Percentiles rank a stretch among this genome's conserved stretches.
Evolutionary conservation across 2,329 filamentous ascomycete genomes (phyloP).

Genomic region (Beauveria australis): DNA sequence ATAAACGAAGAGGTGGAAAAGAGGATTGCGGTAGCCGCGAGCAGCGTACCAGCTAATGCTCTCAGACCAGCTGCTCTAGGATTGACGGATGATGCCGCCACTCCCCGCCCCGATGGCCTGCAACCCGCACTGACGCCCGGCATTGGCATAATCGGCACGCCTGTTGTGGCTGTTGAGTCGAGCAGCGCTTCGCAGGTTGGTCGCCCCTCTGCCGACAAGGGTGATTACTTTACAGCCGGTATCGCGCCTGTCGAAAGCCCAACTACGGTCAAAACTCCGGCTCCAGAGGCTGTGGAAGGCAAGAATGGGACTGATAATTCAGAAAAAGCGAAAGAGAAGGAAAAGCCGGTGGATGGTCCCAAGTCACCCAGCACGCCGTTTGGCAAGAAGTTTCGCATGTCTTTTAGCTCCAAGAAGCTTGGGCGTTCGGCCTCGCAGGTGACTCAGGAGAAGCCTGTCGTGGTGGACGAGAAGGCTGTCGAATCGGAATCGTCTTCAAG

Average conservation of each 20-base stretch:
- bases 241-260: conserved; percentile 40
- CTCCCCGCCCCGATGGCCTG: conserved; percentile 58
- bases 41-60: conserved; percentile 53
- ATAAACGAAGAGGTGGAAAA: conserved; percentile 57
- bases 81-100: conserved; percentile 30
- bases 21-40: conserved; percentile 43
- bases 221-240: conserved; percentile 71
- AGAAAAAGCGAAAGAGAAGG: conserved; percentile 39
- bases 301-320: conserved; percentile 39
- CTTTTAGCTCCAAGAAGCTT: conserved; percentile 78
- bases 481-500: conserved; percentile 55
- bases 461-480: conserved; percentile 69
- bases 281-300: conserved; percentile 41
- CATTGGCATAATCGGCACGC: conserved; percentile 69
- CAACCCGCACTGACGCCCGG: conserved; percentile 63
- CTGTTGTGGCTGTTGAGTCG: conserved; percentile 38
- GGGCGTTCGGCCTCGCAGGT: conserved; percentile 54
- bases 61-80: conserved; percentile 27
- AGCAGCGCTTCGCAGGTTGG: conserved; percentile 44
- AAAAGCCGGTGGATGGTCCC: conserved; percentile 39
- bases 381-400: conserved; percentile 79
- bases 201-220: conserved; percentile 53
- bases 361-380: conserved; percentile 59
- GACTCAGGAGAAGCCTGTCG: conserved; percentile 61
- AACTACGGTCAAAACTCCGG: conserved; percentile 21